Evolutionary conservation across 2,329 filamentous ascomycete species (phyloP).

Genomic region (Alternaria brassicae): DNA sequence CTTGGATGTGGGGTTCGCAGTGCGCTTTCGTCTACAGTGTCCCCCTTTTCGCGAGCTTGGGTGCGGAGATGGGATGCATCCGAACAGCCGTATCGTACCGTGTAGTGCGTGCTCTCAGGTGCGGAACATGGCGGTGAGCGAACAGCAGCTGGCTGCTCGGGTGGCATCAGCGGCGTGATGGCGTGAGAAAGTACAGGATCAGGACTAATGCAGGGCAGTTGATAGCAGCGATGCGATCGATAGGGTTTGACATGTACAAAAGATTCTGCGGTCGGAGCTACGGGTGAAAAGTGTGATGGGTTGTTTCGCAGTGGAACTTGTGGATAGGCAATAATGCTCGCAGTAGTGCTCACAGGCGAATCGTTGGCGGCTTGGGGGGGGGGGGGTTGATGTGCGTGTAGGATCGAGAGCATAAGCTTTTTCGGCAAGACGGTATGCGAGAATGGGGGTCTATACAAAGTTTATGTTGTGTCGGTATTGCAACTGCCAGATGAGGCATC

Average conservation of each 20-base stretch:
- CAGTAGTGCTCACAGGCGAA: slow-evolving; percentile 9
- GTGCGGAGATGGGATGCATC: slow-evolving; percentile 4
- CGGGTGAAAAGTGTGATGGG: slow-evolving; percentile 6
- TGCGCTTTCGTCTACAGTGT: not conserved
- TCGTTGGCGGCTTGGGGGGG: slow-evolving; percentile 1
- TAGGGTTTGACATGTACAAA: slow-evolving; percentile 9
- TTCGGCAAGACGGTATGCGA: slow-evolving; percentile 8
- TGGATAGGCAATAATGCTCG: slow-evolving; percentile 11
- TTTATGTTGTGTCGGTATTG: slow-evolving; percentile 5
- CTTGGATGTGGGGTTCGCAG: slow-evolving; percentile 18
- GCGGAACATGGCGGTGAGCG: slow-evolving; percentile 17
- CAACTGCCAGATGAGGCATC: slow-evolving; percentile 1
- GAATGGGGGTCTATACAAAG: not conserved
- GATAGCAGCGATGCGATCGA: slow-evolving; percentile 3
- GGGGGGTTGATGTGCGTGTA: slow-evolving; percentile 2
- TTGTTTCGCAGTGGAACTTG: slow-evolving; percentile 10
- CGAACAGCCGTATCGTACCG: slow-evolving; percentile 8
- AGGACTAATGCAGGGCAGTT: slow-evolving; percentile 17
- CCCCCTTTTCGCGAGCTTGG: slow-evolving; percentile 13
- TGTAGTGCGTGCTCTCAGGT: not conserved
- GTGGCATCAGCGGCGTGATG: slow-evolving; percentile 14
- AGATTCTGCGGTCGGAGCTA: not conserved
- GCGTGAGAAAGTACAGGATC: slow-evolving; percentile 15
- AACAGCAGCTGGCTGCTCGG: slow-evolving; percentile 5
- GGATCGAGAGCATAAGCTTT: slow-evolving; percentile 15